Conservation (phyloP, 2,329 filamentous ascomycete species). For the Fusarium annulatum region DNA sequence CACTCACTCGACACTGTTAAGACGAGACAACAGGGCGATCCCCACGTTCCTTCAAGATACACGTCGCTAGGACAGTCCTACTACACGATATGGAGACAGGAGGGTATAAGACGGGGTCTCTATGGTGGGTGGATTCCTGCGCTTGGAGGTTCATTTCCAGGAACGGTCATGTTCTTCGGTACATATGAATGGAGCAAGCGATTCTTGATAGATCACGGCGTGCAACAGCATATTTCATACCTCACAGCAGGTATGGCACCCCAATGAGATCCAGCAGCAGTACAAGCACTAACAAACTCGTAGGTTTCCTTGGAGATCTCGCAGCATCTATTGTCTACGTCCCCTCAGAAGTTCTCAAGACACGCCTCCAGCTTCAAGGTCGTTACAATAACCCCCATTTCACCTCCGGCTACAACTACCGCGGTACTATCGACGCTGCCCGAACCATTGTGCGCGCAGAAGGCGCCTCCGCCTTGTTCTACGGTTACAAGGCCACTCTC, state of each 20-base stretch:
- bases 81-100: slow-evolving; percentile 90
- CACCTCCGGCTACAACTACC: slow-evolving; percentile 95
- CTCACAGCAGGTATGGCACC: slow-evolving; percentile 75
- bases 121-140: slow-evolving; percentile 96
- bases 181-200: slow-evolving; percentile 97
- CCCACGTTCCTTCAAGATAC: slow-evolving; percentile 92
- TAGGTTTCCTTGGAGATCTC: slow-evolving; percentile 92
- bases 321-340: slow-evolving; percentile 95
- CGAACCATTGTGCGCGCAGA: slow-evolving; percentile 86
- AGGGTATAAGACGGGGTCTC: slow-evolving; percentile 85
- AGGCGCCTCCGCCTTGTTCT: slow-evolving; percentile 87
- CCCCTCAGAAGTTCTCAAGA: slow-evolving; percentile 97
- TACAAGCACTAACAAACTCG: not conserved
- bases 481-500: slow-evolving; percentile 96
- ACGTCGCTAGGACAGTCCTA: slow-evolving; percentile 91
- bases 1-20: slow-evolving; percentile 99
- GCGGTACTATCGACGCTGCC: slow-evolving; percentile 83
- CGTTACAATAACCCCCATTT: slow-evolving; percentile 96
- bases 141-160: slow-evolving; percentile 90
- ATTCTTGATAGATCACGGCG: slow-evolving; percentile 82
- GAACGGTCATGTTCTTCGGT: slow-evolving; percentile 95
- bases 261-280: not conserved
- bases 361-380: slow-evolving; percentile 93
- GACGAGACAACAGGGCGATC: slow-evolving; percentile 96
- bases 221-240: slow-evolving; percentile 87